phyloP scores from a whole-genome alignment of 208 protist species.

The Acanthamoeba culbertsoni region DNA sequence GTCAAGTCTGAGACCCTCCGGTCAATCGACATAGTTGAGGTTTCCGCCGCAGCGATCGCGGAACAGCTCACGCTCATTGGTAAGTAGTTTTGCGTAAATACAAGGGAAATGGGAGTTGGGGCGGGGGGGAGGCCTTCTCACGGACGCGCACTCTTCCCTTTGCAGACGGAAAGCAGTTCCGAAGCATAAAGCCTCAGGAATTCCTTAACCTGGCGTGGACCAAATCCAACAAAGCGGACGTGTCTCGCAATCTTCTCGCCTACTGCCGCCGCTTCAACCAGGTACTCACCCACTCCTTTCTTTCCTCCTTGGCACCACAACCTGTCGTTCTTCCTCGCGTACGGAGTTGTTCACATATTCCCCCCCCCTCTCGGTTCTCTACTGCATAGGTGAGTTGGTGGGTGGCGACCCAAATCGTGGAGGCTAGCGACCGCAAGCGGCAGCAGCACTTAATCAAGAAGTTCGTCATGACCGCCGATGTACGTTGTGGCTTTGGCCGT shows the following conservation, averaged over 20 bases:
- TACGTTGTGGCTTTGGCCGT: too few species aligned
- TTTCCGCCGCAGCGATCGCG: not conserved
- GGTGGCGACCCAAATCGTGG: conserved; percentile 55
- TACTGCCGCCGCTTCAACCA: conserved; percentile 50
- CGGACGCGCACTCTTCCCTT: not conserved
- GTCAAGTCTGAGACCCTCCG: not conserved
- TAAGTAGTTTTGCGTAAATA: too few species aligned
- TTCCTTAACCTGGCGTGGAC: conserved; percentile 33
- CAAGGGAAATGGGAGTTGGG: too few species aligned
- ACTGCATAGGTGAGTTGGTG: conserved; percentile 11
- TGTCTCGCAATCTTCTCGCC: not conserved
- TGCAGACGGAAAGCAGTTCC: conserved; percentile 17
- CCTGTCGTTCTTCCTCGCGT: not conserved
- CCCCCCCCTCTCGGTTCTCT: not conserved
- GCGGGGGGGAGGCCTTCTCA: not conserved
- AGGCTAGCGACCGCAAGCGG: not conserved
- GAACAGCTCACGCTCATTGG: conserved; percentile 14
- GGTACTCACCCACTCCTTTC: not conserved
- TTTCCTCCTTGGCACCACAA: not conserved
- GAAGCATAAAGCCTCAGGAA: conserved; percentile 15
- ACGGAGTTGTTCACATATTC: not conserved
- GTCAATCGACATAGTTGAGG: not conserved
- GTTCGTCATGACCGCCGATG: conserved; percentile 51
- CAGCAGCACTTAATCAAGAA: conserved; percentile 11
- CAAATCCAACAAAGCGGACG: conserved; percentile 32